These are phyloP conservation scores for Candida nonsorbophila DNA, from an alignment of 805 yeast species.

Conservation along the genomic window DNA sequence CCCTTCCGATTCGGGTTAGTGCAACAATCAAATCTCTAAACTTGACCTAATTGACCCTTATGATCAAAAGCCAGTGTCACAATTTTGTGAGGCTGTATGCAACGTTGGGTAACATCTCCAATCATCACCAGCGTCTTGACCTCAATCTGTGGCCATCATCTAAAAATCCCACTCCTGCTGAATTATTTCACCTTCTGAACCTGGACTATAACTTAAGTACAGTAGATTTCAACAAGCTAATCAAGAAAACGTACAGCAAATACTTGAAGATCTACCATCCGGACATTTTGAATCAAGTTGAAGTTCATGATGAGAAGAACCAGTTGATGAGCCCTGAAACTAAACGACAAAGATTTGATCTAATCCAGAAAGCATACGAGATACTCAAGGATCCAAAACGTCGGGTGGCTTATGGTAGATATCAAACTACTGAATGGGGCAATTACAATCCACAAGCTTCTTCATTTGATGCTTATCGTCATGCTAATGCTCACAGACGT, in stretches of 20 bases:
- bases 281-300: constrained; percentile 40
- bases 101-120: constrained; percentile 3
- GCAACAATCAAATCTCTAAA: too few relatives aligned
- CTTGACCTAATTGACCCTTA: too few relatives aligned
- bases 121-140: constrained; percentile 11
- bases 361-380: constrained; percentile 33
- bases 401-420: constrained; percentile 22
- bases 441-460: constrained; percentile 7
- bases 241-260: constrained; percentile 26
- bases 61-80: neutral
- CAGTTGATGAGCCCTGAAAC: constrained; percentile 20
- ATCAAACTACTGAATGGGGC: constrained; percentile 22
- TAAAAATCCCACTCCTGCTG: constrained; percentile 62
- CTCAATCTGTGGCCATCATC: constrained; percentile 54
- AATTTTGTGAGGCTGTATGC: constrained; percentile 2
- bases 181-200: constrained; percentile 40
- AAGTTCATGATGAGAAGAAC: constrained; percentile 21
- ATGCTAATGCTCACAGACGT: constrained; percentile 34
- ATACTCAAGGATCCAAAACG: constrained; percentile 47
- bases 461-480: constrained; percentile 26
- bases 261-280: constrained; percentile 80
- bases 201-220: constrained; percentile 39
- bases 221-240: constrained; percentile 45
- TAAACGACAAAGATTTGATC: constrained; percentile 28
- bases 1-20: too few relatives aligned